Evolutionary conservation across 2,329 filamentous ascomycete species (phyloP), one percentile per base, ranked within the genome.

Genomic region (Aureobasidium vineae): DNA sequence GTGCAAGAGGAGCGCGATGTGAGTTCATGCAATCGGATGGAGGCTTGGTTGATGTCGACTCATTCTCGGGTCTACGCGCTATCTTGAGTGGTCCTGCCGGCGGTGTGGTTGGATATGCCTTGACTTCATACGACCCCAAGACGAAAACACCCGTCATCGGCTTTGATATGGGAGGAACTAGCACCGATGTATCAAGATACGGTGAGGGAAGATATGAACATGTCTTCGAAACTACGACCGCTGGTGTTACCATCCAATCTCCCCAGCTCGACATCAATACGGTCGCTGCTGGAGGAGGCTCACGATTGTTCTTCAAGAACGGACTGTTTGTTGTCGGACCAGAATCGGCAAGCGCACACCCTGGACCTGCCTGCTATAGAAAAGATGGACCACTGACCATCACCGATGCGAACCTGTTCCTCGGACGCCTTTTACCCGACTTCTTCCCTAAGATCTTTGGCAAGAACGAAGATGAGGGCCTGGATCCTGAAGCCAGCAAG

Each of bases 391-490:
- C 93, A 4, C 83, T 93, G 5, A 95, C 93, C 0, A 92, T 97
- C n/a, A 97, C 93, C 0, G 93, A 97, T 74, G 93, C 93, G 1
- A 97, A 97, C 71, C 77, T 97, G 6, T 91, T 91, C 72, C 85
- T 97, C 0, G 92, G 93, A 0, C 85, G 93, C 45, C 81, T 98
- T 4, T 79, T 97, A 1, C 93, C 93, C 0, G 91, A 96, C 69
- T 96, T 95, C 81, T 97, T 97, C 73, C 93, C 93, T 0, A 94
- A 93, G 75, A 97, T 98, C 67, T 97, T 98, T 72, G 94, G 94
- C 53, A 89, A 91, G 75, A 89, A 93, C 52, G 93, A 97, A 75
- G 84, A 97, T 66, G 86, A 95, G 75, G 88, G 88, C 0, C 79
- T 97, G 1, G 92, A 97, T 74, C 81, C 85, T 1, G 84, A 89